A percentile compares a stretch with the other conserved stretches of the same genome.
phyloP scores from a whole-genome alignment of 371 early-diverging fungal species.

The Apophysomyces sp. region DNA sequence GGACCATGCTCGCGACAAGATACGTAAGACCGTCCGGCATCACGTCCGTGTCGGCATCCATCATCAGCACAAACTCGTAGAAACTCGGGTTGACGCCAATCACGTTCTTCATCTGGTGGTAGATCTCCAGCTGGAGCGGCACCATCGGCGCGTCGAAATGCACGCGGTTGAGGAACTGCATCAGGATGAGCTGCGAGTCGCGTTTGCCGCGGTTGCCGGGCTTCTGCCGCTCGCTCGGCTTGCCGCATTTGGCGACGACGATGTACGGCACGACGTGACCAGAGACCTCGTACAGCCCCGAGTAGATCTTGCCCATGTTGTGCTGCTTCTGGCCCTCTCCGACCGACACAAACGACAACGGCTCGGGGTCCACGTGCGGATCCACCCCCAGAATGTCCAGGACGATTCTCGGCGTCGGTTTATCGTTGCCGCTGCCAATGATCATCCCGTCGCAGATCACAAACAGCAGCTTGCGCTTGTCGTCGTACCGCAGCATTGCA shows the following conservation, averaged over 20 bases:
- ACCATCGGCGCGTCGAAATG: conserved; percentile 91
- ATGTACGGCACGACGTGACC: conserved; percentile 89
- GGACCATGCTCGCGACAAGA: conserved; percentile 80
- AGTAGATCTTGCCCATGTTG: conserved; percentile 95
- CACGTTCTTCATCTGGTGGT: conserved; percentile 89
- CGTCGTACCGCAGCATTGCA: conserved; percentile 87
- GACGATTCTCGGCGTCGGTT: conserved; percentile 94
- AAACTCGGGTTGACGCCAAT: conserved; percentile 85
- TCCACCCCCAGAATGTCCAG: conserved; percentile 88
- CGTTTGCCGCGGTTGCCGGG: conserved; percentile 98
- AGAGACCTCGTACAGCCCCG: conserved; percentile 86
- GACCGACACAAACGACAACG: conserved; percentile 83
- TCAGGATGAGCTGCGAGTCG: conserved; percentile 98
- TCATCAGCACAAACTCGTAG: conserved; percentile 92
- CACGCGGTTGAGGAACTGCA: conserved; percentile 97
- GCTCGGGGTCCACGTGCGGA: conserved; percentile 74
- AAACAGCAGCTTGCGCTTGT: conserved; percentile 93
- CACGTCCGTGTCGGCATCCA: conserved; percentile 97
- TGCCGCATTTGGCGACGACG: conserved; percentile 91
- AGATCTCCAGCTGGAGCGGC: conserved; percentile 91
- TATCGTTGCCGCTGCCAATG: conserved; percentile 90
- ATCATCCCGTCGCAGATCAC: conserved; percentile 90
- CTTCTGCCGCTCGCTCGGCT: conserved; percentile 66
- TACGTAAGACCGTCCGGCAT: conserved; percentile 84
- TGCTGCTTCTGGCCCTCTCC: conserved; percentile 84